A percentile compares a stretch with the other conserved stretches of the same genome.
Evolutionary conservation across 805 yeast genomes (phyloP).

Genomic region (Hanseniaspora pseudoguilliermondii): DNA sequence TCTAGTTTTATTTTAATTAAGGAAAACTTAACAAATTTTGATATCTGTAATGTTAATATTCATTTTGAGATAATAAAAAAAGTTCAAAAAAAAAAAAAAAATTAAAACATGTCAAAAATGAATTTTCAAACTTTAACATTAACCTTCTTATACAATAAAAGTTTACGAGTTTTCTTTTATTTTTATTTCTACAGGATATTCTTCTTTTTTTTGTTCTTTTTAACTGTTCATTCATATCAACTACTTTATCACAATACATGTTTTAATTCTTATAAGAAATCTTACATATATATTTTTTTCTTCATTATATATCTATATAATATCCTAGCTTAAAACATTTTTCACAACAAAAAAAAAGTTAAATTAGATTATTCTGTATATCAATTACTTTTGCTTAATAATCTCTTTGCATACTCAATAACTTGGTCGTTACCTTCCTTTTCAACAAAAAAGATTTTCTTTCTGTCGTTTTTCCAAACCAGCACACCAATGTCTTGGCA

Average conservation of each 20-base stretch:
- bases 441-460: slow-evolving; percentile 71
- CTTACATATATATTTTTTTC: neutral
- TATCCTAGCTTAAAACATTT: neutral
- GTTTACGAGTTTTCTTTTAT: neutral
- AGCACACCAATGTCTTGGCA: slow-evolving; percentile 87
- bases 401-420: slow-evolving; percentile 77
- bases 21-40: neutral
- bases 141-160: neutral
- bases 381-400: slow-evolving; percentile 23
- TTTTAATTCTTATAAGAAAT: neutral
- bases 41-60: neutral
- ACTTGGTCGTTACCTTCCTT: slow-evolving; percentile 77
- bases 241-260: neutral
- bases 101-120: neutral
- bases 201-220: neutral
- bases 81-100: neutral
- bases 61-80: neutral
- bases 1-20: neutral
- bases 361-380: neutral
- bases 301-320: neutral
- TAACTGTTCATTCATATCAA: neutral
- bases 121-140: neutral
- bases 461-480: slow-evolving; percentile 66
- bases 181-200: neutral
- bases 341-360: too few relatives aligned